phyloP scores from a whole-genome alignment of 179 eudicot genomes.

The Drosera spatulata region DNA sequence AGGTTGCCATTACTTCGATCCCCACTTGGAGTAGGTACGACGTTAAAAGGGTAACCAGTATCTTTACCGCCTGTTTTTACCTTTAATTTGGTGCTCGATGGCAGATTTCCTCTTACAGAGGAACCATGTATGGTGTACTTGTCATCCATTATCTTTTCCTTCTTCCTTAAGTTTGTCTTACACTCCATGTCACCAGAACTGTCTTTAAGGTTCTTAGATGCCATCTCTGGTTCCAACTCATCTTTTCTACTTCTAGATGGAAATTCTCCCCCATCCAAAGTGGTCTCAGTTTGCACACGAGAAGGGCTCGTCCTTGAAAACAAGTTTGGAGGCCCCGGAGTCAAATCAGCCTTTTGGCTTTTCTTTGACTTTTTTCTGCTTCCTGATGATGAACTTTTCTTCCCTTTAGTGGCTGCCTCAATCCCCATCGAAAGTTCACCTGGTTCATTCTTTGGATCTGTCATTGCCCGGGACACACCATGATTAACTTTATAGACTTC shows the following conservation, averaged over 20 bases:
- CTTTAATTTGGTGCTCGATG: conserved; percentile 17
- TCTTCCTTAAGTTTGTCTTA: neutral
- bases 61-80: conserved; percentile 16
- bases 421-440: conserved; percentile 11
- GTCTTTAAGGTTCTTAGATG: conserved; percentile 30
- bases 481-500: conserved; percentile 3
- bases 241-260: conserved; percentile 21
- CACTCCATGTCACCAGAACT: conserved; percentile 1
- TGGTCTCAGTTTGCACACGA: conserved; percentile 8
- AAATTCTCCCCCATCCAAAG: conserved; percentile 7
- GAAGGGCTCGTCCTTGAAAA: conserved; percentile 22
- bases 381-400: conserved; percentile 25
- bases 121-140: conserved; percentile 13
- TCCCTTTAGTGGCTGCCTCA: conserved; percentile 27
- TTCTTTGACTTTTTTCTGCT: conserved; percentile 45
- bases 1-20: conserved; percentile 6
- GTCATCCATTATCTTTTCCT: conserved; percentile 10
- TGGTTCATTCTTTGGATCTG: conserved; percentile 11
- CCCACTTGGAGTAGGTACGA: conserved; percentile 13
- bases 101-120: conserved; percentile 15
- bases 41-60: conserved; percentile 3
- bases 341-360: conserved; percentile 19
- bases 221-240: conserved; percentile 22
- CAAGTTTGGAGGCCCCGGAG: conserved; percentile 21
- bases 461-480: conserved; percentile 6